Evolutionary conservation across 768 basidiomycete genomes (phyloP).

Genomic region (Psilocybe azurescens): DNA sequence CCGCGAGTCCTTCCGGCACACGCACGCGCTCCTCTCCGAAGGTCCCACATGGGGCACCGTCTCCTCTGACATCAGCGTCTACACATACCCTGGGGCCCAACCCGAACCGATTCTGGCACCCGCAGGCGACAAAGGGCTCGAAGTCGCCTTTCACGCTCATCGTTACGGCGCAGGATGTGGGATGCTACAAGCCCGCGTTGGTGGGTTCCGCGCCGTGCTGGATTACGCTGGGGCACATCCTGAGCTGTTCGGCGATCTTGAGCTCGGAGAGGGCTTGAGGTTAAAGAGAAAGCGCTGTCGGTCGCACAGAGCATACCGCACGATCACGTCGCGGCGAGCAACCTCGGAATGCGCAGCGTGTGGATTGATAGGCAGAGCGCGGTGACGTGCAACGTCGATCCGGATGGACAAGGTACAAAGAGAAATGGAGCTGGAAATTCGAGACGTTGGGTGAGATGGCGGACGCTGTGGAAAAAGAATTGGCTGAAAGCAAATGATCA

Average conservation of each 20-base stretch:
- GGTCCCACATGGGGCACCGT: conserved; percentile 30
- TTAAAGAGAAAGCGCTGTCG: conserved; percentile 58
- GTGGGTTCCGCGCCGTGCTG: conserved; percentile 57
- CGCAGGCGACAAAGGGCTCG: conserved; percentile 41
- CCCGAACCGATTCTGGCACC: conserved; percentile 47
- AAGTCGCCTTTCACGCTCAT: conserved; percentile 69
- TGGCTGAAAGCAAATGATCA: conserved; percentile 6
- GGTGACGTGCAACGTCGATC: conserved; percentile 46
- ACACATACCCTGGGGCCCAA: conserved; percentile 39
- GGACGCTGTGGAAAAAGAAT: conserved; percentile 55
- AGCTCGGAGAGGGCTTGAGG: conserved; percentile 27
- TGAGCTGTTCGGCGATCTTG: conserved; percentile 38
- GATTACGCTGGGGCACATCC: conserved; percentile 47
- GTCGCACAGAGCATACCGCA: conserved; percentile 73
- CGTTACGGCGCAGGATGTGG: conserved; percentile 73
- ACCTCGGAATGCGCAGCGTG: conserved; percentile 59
- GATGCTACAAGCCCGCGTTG: conserved; percentile 74
- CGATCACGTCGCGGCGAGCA: conserved; percentile 67
- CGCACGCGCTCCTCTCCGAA: conserved; percentile 59
- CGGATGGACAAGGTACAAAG: conserved; percentile 29
- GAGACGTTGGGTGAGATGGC: conserved; percentile 66
- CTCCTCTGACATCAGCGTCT: conserved; percentile 26
- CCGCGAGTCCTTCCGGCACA: conserved; percentile 61
- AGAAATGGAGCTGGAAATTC: conserved; percentile 57
- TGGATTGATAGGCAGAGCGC: conserved; percentile 69